phyloP scores from a whole-genome alignment of 2,329 filamentous ascomycete genomes.

The Aspergillus tanneri region DNA sequence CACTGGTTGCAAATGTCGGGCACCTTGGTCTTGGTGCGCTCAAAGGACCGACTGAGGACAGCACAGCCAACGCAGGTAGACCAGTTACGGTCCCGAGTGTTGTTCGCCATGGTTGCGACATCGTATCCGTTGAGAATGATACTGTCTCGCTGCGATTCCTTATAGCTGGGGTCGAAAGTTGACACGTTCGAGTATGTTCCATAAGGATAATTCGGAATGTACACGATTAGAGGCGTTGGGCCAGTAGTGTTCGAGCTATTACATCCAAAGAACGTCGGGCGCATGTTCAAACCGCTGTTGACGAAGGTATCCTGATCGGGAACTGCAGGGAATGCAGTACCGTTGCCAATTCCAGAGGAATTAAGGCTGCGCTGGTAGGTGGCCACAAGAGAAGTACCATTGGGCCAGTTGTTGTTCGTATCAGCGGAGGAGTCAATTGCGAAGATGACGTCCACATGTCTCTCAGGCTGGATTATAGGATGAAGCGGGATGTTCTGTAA shows the following conservation, averaged over 20 bases:
- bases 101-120: conserved; percentile 76
- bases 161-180: conserved; percentile 69
- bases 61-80: conserved; percentile 80
- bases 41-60: conserved; percentile 70
- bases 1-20: conserved; percentile 71
- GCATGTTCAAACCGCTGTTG: conserved; percentile 68
- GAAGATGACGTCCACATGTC: conserved; percentile 73
- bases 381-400: conserved; percentile 69
- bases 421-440: conserved; percentile 74
- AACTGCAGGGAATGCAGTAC: conserved; percentile 66
- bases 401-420: conserved; percentile 66
- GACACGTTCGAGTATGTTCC: conserved; percentile 71
- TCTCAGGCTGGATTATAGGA: conserved; percentile 67
- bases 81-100: conserved; percentile 70
- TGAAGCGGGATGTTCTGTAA: conserved; percentile 74
- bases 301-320: conserved; percentile 73
- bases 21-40: conserved; percentile 64
- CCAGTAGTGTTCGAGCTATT: conserved; percentile 60
- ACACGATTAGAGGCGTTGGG: conserved; percentile 69
- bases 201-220: conserved; percentile 85
- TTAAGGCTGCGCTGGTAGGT: conserved; percentile 66
- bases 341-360: conserved; percentile 56
- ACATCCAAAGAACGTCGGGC: conserved; percentile 77
- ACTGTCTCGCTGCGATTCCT: conserved; percentile 63
- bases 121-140: conserved; percentile 87